Evolutionary conservation across 495 filamentous ascomycete genomes (phyloP).

Genomic region (Penicillium macrosclerotiorum): DNA sequence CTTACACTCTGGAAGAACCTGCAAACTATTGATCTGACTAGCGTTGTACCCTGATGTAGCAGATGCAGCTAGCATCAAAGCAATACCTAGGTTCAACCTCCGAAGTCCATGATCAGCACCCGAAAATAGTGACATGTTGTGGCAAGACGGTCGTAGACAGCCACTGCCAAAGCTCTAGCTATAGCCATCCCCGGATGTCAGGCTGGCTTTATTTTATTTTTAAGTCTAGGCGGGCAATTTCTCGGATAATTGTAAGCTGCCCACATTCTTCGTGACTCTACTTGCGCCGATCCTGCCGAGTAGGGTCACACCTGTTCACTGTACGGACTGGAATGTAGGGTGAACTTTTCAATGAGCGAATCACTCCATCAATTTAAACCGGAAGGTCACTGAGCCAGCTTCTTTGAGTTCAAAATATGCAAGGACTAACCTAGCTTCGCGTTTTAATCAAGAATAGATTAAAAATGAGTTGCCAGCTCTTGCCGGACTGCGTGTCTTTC

Average conservation of each 20-base stretch:
- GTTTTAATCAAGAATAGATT: not conserved
- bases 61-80: constrained; percentile 26
- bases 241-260: constrained; percentile 12
- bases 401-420: constrained; percentile 5
- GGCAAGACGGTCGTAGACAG: not conserved
- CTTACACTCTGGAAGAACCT: constrained; percentile 30
- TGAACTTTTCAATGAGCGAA: constrained; percentile 9
- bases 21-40: constrained; percentile 29
- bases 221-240: constrained; percentile 13
- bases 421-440: constrained; percentile 6
- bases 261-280: constrained; percentile 16
- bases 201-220: constrained; percentile 4
- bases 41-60: constrained; percentile 28
- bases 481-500: not conserved
- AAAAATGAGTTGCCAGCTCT: not conserved
- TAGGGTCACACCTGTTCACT: constrained; percentile 13
- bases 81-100: constrained; percentile 25
- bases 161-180: not conserved
- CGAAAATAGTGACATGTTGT: constrained; percentile 12
- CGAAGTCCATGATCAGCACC: constrained; percentile 18
- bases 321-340: constrained; percentile 20
- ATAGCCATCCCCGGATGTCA: not conserved
- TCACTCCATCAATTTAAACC: constrained; percentile 9
- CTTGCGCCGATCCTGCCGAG: constrained; percentile 9
- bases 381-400: constrained; percentile 1